phyloP scores from a whole-genome alignment of 2,329 filamentous ascomycete genomes.

The Blastomyces silverae region DNA sequence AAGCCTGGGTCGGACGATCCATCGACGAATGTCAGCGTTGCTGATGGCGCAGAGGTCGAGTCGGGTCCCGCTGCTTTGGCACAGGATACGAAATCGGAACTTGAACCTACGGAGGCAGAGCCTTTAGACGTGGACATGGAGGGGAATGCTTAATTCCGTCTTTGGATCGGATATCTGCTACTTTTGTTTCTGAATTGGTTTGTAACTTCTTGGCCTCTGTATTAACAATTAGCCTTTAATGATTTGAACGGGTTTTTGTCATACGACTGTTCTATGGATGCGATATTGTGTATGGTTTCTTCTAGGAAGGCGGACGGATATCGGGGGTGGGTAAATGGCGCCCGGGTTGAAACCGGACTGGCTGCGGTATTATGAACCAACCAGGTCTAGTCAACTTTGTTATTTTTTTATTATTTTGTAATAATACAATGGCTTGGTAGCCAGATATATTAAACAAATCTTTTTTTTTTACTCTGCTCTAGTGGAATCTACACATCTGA shows the following conservation, averaged over 20 bases:
- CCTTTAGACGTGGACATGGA: constrained; percentile 10
- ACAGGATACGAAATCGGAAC: constrained; percentile 17
- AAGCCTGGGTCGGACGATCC: constrained; percentile 20
- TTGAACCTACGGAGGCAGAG: constrained; percentile 2
- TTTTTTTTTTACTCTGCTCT: background rate
- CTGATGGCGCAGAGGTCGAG: constrained; percentile 17
- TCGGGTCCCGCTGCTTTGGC: constrained; percentile 15
- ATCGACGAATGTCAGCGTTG: constrained; percentile 20
- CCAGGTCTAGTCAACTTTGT: background rate
- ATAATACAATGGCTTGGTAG: background rate
- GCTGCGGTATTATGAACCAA: background rate
- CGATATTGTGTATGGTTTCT: background rate
- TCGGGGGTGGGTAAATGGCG: background rate
- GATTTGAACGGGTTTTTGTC: background rate
- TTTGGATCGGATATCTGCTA: background rate
- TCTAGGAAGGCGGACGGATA: background rate
- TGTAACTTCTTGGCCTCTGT: background rate
- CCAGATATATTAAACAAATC: background rate
- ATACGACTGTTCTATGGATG: background rate
- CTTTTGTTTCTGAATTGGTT: background rate
- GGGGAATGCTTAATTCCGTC: background rate
- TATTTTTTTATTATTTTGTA: background rate
- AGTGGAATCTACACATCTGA: background rate
- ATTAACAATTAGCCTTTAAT: background rate
- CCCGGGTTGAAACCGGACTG: background rate